Conservation (phyloP, 1,139 yeast genomes). For the Nematodospora anomalae region DNA sequence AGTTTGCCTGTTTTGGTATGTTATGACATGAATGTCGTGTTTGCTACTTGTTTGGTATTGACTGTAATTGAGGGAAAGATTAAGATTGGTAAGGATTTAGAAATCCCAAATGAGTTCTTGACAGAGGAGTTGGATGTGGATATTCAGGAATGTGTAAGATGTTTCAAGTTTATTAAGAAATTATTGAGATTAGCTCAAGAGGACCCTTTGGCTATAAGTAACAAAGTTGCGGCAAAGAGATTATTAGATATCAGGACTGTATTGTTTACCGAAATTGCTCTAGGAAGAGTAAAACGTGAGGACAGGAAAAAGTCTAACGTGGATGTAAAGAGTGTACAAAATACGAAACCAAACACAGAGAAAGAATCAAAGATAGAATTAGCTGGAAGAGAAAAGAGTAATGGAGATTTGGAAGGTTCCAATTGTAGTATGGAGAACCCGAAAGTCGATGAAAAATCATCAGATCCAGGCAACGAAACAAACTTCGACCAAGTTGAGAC, state of each 20-base stretch:
- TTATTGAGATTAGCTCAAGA: conserved; percentile 28
- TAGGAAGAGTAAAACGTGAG: background rate
- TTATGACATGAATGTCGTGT: conserved; percentile 34
- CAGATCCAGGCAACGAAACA: too few species aligned
- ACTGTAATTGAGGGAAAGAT: conserved; percentile 31
- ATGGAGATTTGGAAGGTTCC: too few species aligned
- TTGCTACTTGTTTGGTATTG: conserved; percentile 35
- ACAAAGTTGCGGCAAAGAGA: conserved; percentile 30
- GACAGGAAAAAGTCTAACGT: background rate
- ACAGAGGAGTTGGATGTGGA: conserved; percentile 20
- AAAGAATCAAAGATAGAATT: background rate
- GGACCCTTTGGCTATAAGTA: conserved; percentile 34
- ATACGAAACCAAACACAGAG: background rate
- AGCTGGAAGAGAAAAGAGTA: background rate
- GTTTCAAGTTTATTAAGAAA: conserved; percentile 34
- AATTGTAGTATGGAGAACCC: too few species aligned
- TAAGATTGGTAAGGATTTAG: conserved; percentile 20
- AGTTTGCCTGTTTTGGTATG: conserved; percentile 40
- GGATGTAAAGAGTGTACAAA: background rate
- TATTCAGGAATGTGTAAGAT: conserved; percentile 25
- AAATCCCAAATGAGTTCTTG: conserved; percentile 27
- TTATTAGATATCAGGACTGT: conserved; percentile 15
- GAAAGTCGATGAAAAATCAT: too few species aligned
- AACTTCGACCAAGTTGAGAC: too few species aligned
- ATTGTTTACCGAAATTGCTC: conserved; percentile 6